These are phyloP conservation scores for Saccharomyces hybrid DNA, from an alignment of 1,139 yeast species.

Conservation along the genomic window DNA sequence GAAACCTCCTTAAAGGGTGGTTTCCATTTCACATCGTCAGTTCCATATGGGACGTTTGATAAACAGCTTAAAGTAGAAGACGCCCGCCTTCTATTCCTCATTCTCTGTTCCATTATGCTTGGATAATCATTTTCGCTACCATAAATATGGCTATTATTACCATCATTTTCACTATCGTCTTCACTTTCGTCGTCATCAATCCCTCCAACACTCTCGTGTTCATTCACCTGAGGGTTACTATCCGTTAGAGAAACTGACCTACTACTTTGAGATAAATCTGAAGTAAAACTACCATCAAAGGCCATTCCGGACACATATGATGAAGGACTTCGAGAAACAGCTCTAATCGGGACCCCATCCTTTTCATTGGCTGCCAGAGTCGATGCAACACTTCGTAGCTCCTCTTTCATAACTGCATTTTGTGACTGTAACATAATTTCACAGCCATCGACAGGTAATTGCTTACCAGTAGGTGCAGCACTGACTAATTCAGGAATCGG, in stretches of 20 bases:
- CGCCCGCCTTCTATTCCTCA: slow-evolving; percentile 15
- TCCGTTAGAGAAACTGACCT: background rate
- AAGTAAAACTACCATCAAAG: background rate
- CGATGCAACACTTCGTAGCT: background rate
- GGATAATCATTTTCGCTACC: slow-evolving; percentile 37
- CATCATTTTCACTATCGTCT: slow-evolving; percentile 9
- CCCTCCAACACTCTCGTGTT: slow-evolving; percentile 2
- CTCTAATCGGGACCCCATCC: background rate
- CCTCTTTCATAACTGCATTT: background rate
- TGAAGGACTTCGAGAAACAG: background rate
- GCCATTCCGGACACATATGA: background rate
- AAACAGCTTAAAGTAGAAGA: slow-evolving; percentile 22
- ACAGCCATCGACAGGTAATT: background rate
- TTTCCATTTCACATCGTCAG: slow-evolving; percentile 40
- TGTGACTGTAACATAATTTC: background rate
- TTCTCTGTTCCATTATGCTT: slow-evolving; percentile 13
- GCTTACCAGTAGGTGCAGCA: background rate
- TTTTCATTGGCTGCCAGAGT: slow-evolving; percentile 5
- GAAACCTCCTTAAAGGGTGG: slow-evolving; percentile 40
- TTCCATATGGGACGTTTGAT: slow-evolving; percentile 21
- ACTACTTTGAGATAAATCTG: background rate
- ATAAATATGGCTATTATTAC: slow-evolving; percentile 3
- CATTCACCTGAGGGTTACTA: background rate
- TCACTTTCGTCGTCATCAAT: slow-evolving; percentile 6
- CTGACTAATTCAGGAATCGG: background rate